These are phyloP conservation scores for Pyronema domesticum DNA, from an alignment of 495 filamentous ascomycete genomes.

Conservation along the genomic window DNA sequence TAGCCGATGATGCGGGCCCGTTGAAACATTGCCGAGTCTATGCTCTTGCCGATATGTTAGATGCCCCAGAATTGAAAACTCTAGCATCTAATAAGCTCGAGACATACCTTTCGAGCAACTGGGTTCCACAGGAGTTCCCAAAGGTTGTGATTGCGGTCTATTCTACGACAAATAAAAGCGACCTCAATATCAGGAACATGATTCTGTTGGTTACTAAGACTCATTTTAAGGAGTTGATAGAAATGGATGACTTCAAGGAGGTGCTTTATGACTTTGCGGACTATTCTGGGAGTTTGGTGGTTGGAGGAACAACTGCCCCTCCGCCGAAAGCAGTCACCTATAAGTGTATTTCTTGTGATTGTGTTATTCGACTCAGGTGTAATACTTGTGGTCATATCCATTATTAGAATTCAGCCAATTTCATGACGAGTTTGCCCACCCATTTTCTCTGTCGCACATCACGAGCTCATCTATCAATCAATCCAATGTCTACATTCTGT, in stretches of 20 bases:
- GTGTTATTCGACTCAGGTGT: not conserved
- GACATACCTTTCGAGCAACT: not conserved
- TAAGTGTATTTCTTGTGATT: not conserved
- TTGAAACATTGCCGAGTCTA: not conserved
- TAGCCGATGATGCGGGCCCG: not conserved
- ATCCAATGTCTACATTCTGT: too few relatives aligned
- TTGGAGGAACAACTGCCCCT: not conserved
- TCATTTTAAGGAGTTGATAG: not conserved
- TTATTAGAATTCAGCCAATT: too few relatives aligned
- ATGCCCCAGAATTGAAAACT: not conserved
- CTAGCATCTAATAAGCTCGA: not conserved
- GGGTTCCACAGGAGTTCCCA: not conserved
- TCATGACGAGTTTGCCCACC: too few relatives aligned
- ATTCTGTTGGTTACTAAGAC: not conserved
- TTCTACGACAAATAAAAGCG: not conserved
- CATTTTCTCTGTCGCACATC: too few relatives aligned
- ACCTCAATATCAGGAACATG: not conserved
- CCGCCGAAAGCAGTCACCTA: too few relatives aligned
- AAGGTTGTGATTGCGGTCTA: not conserved
- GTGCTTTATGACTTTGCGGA: not conserved
- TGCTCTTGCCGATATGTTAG: conserved; percentile 4
- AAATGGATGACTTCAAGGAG: not conserved
- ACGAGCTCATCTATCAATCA: too few relatives aligned
- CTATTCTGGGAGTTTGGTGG: not conserved
- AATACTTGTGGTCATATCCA: not conserved